phyloP scores from a whole-genome alignment of 768 basidiomycete genomes.

The Glaciozyma martinii region DNA sequence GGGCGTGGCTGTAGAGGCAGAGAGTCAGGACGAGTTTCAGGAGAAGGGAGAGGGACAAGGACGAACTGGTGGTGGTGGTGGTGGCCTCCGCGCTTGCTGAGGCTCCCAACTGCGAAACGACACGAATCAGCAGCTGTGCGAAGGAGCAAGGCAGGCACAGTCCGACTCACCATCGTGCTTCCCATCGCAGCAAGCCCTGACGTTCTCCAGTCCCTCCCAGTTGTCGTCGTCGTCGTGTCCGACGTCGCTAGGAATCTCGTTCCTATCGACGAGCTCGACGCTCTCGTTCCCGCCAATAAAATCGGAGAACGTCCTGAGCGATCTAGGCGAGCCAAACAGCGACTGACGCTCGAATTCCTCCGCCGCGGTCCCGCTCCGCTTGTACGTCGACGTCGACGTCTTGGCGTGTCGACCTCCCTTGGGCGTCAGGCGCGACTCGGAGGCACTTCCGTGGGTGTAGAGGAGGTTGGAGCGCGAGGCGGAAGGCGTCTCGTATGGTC shows the following conservation, averaged over 20 bases:
- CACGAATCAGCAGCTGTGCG: constrained; percentile 13
- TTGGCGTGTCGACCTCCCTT: neutral
- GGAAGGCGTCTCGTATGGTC: neutral
- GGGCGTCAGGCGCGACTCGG: constrained; percentile 31
- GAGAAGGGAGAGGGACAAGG: neutral
- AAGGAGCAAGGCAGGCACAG: neutral
- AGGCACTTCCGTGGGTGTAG: constrained; percentile 14
- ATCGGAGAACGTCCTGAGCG: constrained; percentile 31
- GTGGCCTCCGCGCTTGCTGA: constrained; percentile 8
- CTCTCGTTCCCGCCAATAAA: constrained; percentile 50
- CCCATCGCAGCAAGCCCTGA: constrained; percentile 68
- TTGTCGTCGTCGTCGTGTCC: constrained; percentile 58
- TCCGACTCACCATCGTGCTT: constrained; percentile 17
- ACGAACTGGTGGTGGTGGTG: constrained; percentile 10
- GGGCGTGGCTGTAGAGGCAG: neutral
- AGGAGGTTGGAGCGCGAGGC: constrained; percentile 5
- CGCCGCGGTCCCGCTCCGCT: constrained; percentile 83
- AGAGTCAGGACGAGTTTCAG: neutral
- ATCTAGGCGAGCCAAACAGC: constrained; percentile 34
- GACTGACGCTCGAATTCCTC: constrained; percentile 55
- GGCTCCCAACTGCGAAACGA: constrained; percentile 6
- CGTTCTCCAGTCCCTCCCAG: constrained; percentile 90
- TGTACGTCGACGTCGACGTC: constrained; percentile 41
- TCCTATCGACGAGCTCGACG: constrained; percentile 66
- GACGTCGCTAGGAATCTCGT: constrained; percentile 18